Evolutionary conservation across 1,284 basidiomycete genomes (phyloP).

Genomic region (Rhodotorula sp.): DNA sequence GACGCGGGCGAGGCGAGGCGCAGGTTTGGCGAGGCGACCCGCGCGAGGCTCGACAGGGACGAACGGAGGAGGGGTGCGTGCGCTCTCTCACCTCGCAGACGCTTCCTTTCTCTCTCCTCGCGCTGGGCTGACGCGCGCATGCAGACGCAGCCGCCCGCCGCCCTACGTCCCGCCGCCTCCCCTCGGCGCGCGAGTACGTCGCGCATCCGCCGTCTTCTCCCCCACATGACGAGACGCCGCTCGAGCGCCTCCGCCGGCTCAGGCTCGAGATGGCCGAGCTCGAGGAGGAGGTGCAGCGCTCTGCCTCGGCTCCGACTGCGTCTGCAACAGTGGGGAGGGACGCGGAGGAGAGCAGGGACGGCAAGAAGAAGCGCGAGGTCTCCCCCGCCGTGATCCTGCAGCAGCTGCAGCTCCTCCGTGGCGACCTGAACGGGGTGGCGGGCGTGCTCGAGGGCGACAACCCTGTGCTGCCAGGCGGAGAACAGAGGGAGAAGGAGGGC

Average conservation of each 20-base stretch:
- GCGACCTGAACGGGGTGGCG: conserved; percentile 23
- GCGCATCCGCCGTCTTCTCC: conserved; percentile 24
- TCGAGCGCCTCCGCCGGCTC: conserved; percentile 53
- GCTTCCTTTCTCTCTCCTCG: neutral
- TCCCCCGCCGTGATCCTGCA: conserved; percentile 43
- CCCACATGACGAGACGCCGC: conserved; percentile 50
- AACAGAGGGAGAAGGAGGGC: conserved; percentile 15
- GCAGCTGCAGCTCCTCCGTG: conserved; percentile 41
- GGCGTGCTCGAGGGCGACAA: conserved; percentile 22
- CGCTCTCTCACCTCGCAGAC: neutral
- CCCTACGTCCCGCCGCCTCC: conserved; percentile 2
- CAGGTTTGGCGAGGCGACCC: conserved; percentile 27
- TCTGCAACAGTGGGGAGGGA: neutral
- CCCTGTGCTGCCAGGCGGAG: no score
- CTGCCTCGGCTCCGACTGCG: neutral
- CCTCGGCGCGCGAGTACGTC: conserved; percentile 22
- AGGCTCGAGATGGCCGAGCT: conserved; percentile 55
- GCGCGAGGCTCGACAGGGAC: neutral
- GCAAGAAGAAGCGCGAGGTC: conserved; percentile 46
- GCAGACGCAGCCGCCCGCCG: neutral
- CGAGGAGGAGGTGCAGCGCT: conserved; percentile 52
- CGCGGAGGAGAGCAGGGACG: conserved; percentile 34
- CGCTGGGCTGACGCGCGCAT: no score
- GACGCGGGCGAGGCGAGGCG: conserved; percentile 32
- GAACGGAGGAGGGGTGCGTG: conserved; percentile 16